phyloP scores from a whole-genome alignment of 2,329 filamentous ascomycete genomes.

The Corniculantispora saksenae region DNA sequence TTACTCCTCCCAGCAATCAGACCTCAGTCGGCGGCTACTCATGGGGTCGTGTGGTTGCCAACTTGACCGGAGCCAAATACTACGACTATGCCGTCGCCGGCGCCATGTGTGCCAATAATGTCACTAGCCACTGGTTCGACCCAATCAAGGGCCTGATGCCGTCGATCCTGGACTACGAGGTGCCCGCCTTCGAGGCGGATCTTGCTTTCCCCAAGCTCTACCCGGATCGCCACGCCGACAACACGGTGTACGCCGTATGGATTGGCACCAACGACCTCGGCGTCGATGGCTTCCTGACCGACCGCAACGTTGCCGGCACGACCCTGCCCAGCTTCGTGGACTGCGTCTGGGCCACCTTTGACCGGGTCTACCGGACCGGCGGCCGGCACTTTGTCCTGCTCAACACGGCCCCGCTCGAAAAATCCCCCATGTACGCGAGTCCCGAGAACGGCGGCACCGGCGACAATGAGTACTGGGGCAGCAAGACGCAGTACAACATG shows the following conservation, averaged over 20 bases:
- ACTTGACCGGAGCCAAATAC: slow-evolving; percentile 56
- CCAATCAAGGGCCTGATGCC: slow-evolving; percentile 51
- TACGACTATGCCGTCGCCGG: slow-evolving; percentile 74
- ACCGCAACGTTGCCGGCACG: slow-evolving; percentile 59
- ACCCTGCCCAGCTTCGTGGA: slow-evolving; percentile 66
- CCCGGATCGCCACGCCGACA: slow-evolving; percentile 47
- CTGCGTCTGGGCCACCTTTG: slow-evolving; percentile 64
- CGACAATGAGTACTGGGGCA: slow-evolving; percentile 46
- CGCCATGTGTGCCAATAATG: slow-evolving; percentile 70
- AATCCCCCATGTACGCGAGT: slow-evolving; percentile 64
- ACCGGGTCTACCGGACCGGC: slow-evolving; percentile 64
- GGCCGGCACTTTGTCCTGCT: slow-evolving; percentile 72
- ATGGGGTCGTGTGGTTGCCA: slow-evolving; percentile 68
- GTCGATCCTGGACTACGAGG: slow-evolving; percentile 61
- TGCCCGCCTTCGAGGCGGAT: slow-evolving; percentile 58
- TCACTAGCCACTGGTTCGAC: slow-evolving; percentile 41
- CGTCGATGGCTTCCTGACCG: slow-evolving; percentile 63
- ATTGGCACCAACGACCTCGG: slow-evolving; percentile 83
- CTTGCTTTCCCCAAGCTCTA: slow-evolving; percentile 44
- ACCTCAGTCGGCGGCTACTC: slow-evolving; percentile 66
- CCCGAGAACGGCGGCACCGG: slow-evolving; percentile 39
- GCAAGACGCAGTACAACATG: slow-evolving; percentile 46
- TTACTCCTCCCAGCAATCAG: slow-evolving; percentile 46
- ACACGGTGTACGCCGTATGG: slow-evolving; percentile 75
- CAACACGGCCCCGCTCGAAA: slow-evolving; percentile 67